Base-by-base conservation (phyloP, 176 grass and related monocot species). In the Neostapfia colusana region DNA sequence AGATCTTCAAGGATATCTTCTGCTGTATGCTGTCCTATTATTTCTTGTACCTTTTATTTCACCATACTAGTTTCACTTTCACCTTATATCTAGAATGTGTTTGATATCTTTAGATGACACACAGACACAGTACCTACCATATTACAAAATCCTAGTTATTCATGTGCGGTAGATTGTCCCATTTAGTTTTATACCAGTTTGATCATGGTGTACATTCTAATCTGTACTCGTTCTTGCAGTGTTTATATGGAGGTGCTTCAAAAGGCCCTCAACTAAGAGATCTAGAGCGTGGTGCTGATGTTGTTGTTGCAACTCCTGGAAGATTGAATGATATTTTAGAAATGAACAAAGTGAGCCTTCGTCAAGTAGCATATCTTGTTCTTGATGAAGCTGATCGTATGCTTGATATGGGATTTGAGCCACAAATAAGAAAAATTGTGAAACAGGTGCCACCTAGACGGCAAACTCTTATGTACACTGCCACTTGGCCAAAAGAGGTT, bases 401-500 rank as follows among this genome's bases (percentile, higher is more conserved):
- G 93, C 90, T 97, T 74, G 93, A 97, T 83, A 97, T 97, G 93
- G 93, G 93, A 53, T 97, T 97, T 50, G 93, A 97, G 80, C 93
- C 93, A 61, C 93, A 97, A 79, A 93, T 97, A 66, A 82, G 93
- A 60, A 93, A 97, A 92, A 97, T 97, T 71, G 93, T 92, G 63
- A 81, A 74, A 31, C 72, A 97, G 81, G 66, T 97, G 63, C 89
- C 89, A 17, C 23, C 67, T 50, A 83, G 48, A 34, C 72, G 91
- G 43, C 94, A 97, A 70, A 97, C 94, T 82, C 91, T 97, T 69
- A 93, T 97, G 94, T 97, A 88, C 79, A 97, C 94, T 67, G 94
- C 94, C 40, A 97, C 94, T 53, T 97, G 94, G 94, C 94, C 94
- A 24, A 83, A 45, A 69, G 88, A 91, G 67, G 94, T 97, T 40